Evolutionary conservation across 495 filamentous ascomycete species (phyloP).

Genomic region (Trichoderma parareesei): DNA sequence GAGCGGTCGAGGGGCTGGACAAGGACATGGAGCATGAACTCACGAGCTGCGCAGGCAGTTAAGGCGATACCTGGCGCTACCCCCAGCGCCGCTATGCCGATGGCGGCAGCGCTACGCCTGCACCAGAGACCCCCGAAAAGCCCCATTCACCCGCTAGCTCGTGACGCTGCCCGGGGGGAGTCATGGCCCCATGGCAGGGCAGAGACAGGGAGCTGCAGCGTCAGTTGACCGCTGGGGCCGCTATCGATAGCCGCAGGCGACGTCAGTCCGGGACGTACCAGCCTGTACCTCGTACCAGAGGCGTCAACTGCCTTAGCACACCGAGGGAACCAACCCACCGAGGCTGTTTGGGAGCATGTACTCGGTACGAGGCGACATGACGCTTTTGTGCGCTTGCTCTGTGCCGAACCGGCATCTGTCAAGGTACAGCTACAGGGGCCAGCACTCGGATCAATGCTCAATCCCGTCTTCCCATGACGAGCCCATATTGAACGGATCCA

Average conservation of each 20-base stretch:
- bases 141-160: slow-evolving; percentile 8
- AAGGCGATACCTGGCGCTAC: neutral
- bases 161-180: neutral
- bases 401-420: too few relatives aligned
- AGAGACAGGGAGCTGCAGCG: neutral
- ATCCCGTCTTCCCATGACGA: too few relatives aligned
- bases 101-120: slow-evolving; percentile 4
- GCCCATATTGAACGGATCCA: too few relatives aligned
- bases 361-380: too few relatives aligned
- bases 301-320: too few relatives aligned
- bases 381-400: too few relatives aligned
- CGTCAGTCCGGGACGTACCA: neutral
- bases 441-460: too few relatives aligned
- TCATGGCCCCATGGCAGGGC: neutral
- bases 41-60: neutral
- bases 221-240: slow-evolving; percentile 5
- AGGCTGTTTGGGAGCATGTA: too few relatives aligned
- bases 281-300: neutral
- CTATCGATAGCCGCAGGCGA: slow-evolving; percentile 1
- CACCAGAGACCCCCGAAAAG: neutral
- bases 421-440: too few relatives aligned
- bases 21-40: neutral
- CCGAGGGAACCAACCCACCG: too few relatives aligned
- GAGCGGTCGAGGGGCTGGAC: neutral
- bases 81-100: neutral